A percentile compares a stretch with the other conserved stretches of the same genome.
Evolutionary conservation across 768 basidiomycete species (phyloP).

Genomic region (Aureoboletus auriporus): DNA sequence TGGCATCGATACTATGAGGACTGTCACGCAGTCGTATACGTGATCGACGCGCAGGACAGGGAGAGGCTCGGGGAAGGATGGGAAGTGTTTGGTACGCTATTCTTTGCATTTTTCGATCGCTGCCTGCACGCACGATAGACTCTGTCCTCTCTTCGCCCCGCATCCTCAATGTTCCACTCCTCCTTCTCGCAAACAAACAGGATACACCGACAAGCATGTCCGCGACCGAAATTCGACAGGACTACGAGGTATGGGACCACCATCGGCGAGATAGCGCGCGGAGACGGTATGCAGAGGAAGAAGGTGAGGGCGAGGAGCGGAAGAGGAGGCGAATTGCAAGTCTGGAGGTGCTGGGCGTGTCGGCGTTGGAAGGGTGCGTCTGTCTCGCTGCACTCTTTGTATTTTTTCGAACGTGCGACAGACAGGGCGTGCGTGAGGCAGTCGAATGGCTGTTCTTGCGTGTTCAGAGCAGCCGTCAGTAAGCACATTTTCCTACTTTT

Average conservation of each 20-base stretch:
- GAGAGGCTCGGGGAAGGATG: conserved; percentile 91
- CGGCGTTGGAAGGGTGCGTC: conserved; percentile 83
- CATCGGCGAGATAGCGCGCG: conserved; percentile 67
- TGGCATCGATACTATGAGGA: conserved; percentile 96
- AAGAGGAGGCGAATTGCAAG: conserved; percentile 63
- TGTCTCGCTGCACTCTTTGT: background rate
- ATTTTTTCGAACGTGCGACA: conserved; percentile 25
- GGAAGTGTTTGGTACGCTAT: conserved; percentile 87
- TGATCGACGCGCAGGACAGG: conserved; percentile 89
- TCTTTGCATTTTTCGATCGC: background rate
- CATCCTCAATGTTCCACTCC: conserved; percentile 83
- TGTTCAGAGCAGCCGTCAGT: conserved; percentile 86
- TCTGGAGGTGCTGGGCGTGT: conserved; percentile 86
- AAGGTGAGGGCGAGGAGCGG: conserved; percentile 41
- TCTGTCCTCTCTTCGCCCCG: conserved; percentile 84
- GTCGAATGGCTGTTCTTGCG: conserved; percentile 94
- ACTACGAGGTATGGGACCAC: conserved; percentile 86
- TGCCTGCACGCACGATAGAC: conserved; percentile 39
- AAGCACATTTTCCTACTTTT: background rate
- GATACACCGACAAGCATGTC: conserved; percentile 77
- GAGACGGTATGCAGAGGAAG: conserved; percentile 45
- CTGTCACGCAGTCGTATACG: conserved; percentile 94
- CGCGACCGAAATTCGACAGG: conserved; percentile 86
- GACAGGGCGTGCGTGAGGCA: conserved; percentile 84
- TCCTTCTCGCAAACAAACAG: conserved; percentile 96